A percentile compares a stretch with the other conserved stretches of the same genome.
Conservation (phyloP, 1,284 basidiomycete species). For the Peniophora sp. region DNA sequence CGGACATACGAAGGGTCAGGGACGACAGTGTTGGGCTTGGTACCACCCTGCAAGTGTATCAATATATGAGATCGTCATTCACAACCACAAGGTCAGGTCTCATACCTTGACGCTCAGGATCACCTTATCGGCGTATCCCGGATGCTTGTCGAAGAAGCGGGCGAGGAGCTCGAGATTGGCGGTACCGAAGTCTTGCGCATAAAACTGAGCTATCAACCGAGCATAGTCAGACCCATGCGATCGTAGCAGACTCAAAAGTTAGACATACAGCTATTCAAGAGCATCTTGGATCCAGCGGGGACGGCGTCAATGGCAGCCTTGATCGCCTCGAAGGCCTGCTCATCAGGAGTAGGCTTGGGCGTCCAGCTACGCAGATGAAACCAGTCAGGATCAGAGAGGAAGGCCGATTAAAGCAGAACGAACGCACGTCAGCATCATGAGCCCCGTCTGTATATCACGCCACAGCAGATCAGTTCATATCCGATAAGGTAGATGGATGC, state of each 20-base stretch:
- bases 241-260: background rate
- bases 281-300: conserved; percentile 28
- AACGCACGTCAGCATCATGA: conserved; percentile 5
- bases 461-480: background rate
- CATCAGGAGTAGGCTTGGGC: conserved; percentile 31
- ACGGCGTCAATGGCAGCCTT: conserved; percentile 44
- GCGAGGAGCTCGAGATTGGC: conserved; percentile 25
- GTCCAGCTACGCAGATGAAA: conserved; percentile 14
- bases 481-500: background rate
- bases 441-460: background rate
- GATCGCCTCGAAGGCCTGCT: conserved; percentile 43
- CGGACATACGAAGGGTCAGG: conserved; percentile 14
- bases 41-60: conserved; percentile 37
- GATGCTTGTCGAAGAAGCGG: conserved; percentile 31
- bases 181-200: conserved; percentile 20
- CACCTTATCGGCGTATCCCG: conserved; percentile 36
- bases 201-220: conserved; percentile 23
- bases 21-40: conserved; percentile 8
- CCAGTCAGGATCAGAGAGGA: background rate
- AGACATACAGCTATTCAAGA: conserved; percentile 10
- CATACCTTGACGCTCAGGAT: conserved; percentile 25
- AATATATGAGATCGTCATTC: conserved; percentile 33
- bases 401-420: background rate
- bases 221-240: background rate
- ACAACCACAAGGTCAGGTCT: background rate